Conservation (phyloP, 192 early-diverging fungal genomes). For the Entophlyctis helioformis region DNA sequence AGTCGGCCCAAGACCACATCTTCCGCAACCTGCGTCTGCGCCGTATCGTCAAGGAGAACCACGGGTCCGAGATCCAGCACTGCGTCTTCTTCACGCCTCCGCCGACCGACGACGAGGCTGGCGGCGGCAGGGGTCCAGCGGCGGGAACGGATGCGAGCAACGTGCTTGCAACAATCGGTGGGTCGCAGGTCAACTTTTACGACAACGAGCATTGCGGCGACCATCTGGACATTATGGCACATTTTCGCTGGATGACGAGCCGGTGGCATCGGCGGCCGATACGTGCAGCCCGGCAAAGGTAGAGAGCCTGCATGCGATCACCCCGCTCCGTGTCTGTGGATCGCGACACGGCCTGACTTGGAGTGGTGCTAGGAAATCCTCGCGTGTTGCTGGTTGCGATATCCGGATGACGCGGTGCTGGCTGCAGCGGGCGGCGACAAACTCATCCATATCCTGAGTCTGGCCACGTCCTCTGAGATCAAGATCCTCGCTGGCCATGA, state of each 20-base stretch:
- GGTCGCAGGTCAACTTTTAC: constrained; percentile 61
- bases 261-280: no score
- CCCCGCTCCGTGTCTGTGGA: neutral
- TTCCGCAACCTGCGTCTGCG: constrained; percentile 68
- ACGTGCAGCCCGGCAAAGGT: neutral
- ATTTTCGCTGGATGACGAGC: constrained; percentile 47
- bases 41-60: constrained; percentile 85
- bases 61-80: constrained; percentile 61
- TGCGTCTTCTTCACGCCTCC: constrained; percentile 44
- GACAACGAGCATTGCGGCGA: constrained; percentile 92
- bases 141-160: constrained; percentile 53
- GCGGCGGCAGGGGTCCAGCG: neutral
- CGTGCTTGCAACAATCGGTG: no score
- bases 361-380: constrained; percentile 23
- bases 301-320: neutral
- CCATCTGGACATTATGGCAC: constrained; percentile 89
- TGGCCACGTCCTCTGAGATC: constrained; percentile 59
- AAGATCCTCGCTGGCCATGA: constrained; percentile 19
- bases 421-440: constrained; percentile 54
- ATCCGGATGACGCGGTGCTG: constrained; percentile 53
- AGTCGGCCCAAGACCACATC: no score
- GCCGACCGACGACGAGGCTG: neutral
- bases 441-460: constrained; percentile 58
- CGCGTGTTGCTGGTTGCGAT: constrained; percentile 65
- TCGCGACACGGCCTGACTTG: neutral